phyloP scores from a whole-genome alignment of 768 basidiomycete genomes.

The Pulveroboletus sp. region DNA sequence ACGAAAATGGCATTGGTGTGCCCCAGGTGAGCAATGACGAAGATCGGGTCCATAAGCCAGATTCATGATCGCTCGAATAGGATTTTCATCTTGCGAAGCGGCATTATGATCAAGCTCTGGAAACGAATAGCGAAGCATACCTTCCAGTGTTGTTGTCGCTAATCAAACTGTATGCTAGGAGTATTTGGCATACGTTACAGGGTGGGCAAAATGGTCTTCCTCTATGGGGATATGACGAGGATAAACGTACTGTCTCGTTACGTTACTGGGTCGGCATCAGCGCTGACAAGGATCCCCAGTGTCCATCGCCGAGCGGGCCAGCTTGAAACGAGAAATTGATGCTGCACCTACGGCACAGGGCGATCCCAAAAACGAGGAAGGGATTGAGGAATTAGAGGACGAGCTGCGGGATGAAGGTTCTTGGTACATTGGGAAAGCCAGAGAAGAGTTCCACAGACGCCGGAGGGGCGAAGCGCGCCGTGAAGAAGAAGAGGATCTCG shows the following conservation, averaged over 20 bases:
- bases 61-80: slow-evolving; percentile 32
- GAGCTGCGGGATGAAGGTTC: slow-evolving; percentile 49
- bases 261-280: not conserved
- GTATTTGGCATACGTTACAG: slow-evolving; percentile 77
- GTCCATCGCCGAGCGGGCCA: slow-evolving; percentile 21
- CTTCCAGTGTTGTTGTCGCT: slow-evolving; percentile 84
- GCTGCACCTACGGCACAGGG: slow-evolving; percentile 5
- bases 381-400: slow-evolving; percentile 27
- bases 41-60: no score
- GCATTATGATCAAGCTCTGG: slow-evolving; percentile 87
- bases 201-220: slow-evolving; percentile 69
- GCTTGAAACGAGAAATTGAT: slow-evolving; percentile 26
- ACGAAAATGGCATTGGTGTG: slow-evolving; percentile 93
- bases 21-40: slow-evolving; percentile 55
- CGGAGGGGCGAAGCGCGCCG: slow-evolving; percentile 39
- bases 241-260: slow-evolving; percentile 27
- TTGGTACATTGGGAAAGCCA: slow-evolving; percentile 84
- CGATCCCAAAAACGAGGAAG: slow-evolving; percentile 4
- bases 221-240: slow-evolving; percentile 61
- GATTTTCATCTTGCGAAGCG: slow-evolving; percentile 97
- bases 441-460: slow-evolving; percentile 70
- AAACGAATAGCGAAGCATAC: slow-evolving; percentile 87
- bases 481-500: slow-evolving; percentile 66
- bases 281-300: slow-evolving; percentile 18
- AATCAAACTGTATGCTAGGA: slow-evolving; percentile 75